Evolutionary conservation across 345 rosid genomes (phyloP).

Genomic region (Salix arbutifolia): DNA sequence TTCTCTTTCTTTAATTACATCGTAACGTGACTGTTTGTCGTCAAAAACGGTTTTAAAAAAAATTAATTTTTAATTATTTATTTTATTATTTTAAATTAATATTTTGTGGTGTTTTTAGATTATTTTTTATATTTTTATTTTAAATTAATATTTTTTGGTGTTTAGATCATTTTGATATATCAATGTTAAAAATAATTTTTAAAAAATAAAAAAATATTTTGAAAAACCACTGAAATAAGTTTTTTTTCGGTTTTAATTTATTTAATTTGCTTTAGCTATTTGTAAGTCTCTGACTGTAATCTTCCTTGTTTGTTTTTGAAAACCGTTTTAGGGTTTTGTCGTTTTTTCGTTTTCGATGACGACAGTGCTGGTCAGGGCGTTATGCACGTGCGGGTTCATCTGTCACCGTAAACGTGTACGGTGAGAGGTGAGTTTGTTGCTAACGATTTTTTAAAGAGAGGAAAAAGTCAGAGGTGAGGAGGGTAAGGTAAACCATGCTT

Average conservation of each 20-base stretch:
- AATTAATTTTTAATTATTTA: too few relatives aligned
- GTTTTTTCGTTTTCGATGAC: constrained; percentile 14
- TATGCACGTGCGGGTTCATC: constrained; percentile 28
- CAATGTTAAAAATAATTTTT: too few relatives aligned
- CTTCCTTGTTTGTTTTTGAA: constrained; percentile 17
- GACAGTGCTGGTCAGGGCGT: neutral
- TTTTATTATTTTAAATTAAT: too few relatives aligned
- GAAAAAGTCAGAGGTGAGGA: neutral
- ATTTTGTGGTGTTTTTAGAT: too few relatives aligned
- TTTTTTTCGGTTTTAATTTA: neutral
- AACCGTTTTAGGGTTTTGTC: constrained; percentile 24
- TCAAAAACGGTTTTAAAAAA: too few relatives aligned
- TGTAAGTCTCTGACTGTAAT: neutral
- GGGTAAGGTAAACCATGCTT: neutral
- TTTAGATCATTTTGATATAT: too few relatives aligned
- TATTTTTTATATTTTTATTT: too few relatives aligned
- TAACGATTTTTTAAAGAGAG: neutral
- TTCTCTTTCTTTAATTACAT: too few relatives aligned
- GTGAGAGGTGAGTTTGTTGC: neutral
- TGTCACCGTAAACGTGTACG: constrained; percentile 23
- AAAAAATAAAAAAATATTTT: too few relatives aligned
- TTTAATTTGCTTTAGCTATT: neutral
- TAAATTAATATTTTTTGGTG: too few relatives aligned
- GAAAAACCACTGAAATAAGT: too few relatives aligned
- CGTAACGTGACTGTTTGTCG: too few relatives aligned